Evolutionary conservation across 2,329 filamentous ascomycete species (phyloP), one percentile per base, ranked within the genome.

Genomic region (Diaporthe aspalathi): DNA sequence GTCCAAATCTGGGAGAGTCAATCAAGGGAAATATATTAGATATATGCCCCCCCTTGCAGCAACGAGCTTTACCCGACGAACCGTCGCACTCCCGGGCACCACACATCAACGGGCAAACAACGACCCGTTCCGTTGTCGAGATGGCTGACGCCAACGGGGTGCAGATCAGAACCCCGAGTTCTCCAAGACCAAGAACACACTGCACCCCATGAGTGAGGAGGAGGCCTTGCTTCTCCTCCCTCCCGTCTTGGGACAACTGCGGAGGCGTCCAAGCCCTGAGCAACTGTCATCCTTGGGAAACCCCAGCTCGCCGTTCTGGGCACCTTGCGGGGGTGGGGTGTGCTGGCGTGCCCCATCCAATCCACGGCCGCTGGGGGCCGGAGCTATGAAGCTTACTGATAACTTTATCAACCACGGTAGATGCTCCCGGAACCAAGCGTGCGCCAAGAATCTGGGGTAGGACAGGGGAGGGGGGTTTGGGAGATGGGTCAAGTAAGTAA

Each of bases 381-480:
- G 20, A 45, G 43, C 29, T 65, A 65, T 24, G 60, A 65, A 24
- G 60, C 60, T 65, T 50, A 50, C 60, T 50, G 60, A 63, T 45
- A 32, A n/a, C n/a, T 24, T 47, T 49, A 43, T 35, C 60, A 63
- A 63, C 43, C 60, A 49, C 60, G 60, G 60, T 63, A 63, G 60
- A 63, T 49, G 43, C 14, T 14, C 43, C 56, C 43, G 20, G 45
- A n/a, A 65, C n/a, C n/a, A 45, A 24, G 45, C 60, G 7, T 50
- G 27, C 38, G 60, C 60, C 60, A 38, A 65, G 60, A 65, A 65
- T 65, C 60, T 20, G 60, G 60, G 60, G 60, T 65, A 65, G 20
- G 54, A 56, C 53, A 56, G 20, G 53, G 53, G 32, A 20, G 9
- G 22, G n/a, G 32, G 9, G 32, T 5, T 35, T 12, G 6, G 35